phyloP scores from a whole-genome alignment of 345 rosid genomes.

The Brassica nigra region DNA sequence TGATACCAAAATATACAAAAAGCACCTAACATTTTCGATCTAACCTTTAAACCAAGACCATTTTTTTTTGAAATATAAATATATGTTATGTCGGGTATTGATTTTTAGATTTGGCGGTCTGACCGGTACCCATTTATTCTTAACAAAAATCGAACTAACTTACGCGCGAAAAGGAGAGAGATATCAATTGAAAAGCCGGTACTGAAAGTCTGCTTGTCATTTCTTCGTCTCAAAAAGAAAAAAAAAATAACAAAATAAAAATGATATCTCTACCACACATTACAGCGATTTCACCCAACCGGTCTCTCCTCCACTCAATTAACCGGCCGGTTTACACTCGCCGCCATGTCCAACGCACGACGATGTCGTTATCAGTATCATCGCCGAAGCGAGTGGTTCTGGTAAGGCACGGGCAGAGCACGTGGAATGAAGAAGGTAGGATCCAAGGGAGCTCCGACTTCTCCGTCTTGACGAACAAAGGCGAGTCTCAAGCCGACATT shows the following conservation, averaged over 20 bases:
- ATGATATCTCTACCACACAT: conserved; percentile 53
- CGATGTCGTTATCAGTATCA: neutral
- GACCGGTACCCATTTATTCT: neutral
- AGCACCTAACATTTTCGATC: neutral
- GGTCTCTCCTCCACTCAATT: conserved; percentile 26
- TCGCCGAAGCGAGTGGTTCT: conserved; percentile 76
- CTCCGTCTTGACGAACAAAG: conserved; percentile 81
- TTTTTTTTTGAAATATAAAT: too few relatives aligned
- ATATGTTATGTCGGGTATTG: neutral
- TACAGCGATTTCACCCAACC: conserved; percentile 37
- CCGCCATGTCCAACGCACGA: conserved; percentile 40
- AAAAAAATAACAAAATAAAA: neutral
- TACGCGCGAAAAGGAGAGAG: conserved; percentile 8
- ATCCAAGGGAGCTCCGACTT: conserved; percentile 96
- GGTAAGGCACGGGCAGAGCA: conserved; percentile 97
- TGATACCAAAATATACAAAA: neutral
- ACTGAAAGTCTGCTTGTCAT: neutral
- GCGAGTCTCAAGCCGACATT: conserved; percentile 86
- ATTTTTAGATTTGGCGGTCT: neutral
- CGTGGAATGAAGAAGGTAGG: conserved; percentile 91
- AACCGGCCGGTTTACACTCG: conserved; percentile 3
- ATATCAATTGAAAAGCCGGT: neutral
- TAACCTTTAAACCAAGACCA: neutral
- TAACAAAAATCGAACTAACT: conserved; percentile 10
- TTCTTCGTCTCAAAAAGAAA: neutral